Evolutionary conservation across 257 asterid species (phyloP).

Genomic region (Capsicum chinense): DNA sequence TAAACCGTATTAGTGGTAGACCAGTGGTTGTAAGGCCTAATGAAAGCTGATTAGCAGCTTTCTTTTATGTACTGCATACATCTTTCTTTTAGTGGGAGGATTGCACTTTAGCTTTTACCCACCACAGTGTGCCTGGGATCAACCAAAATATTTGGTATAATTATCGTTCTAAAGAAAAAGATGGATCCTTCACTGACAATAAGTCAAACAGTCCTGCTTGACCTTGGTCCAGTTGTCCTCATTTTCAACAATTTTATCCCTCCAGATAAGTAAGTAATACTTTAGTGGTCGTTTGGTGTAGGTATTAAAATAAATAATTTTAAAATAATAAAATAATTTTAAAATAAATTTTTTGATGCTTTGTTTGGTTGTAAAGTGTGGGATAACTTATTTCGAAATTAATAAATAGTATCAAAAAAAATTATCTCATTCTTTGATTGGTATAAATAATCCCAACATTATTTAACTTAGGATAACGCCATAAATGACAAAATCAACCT

Average conservation of each 20-base stretch:
- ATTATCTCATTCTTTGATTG: no score
- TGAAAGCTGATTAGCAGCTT: background rate
- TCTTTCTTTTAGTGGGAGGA: background rate
- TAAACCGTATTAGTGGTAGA: conserved; percentile 13
- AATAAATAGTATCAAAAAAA: no score
- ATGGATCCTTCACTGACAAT: conserved; percentile 12
- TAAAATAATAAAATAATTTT: no score
- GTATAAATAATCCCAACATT: no score
- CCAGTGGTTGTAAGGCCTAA: background rate
- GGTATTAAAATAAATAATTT: no score
- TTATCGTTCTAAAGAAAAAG: conserved; percentile 12
- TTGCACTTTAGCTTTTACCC: conserved; percentile 9
- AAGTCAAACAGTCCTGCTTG: conserved; percentile 28
- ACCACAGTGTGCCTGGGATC: conserved; percentile 29
- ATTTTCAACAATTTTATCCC: background rate
- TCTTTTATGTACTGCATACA: background rate
- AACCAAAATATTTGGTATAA: conserved; percentile 19
- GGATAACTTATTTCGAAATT: no score
- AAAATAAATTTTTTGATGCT: no score
- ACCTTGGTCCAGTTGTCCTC: background rate
- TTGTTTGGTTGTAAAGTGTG: no score
- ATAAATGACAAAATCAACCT: no score
- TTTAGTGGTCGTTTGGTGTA: no score
- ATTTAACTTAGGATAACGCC: no score
- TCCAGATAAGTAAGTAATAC: background rate